Evolutionary conservation across 306 rosid genomes (phyloP), one percentile per base, ranked within the genome.

Genomic region (Cicer chorassanicum): DNA sequence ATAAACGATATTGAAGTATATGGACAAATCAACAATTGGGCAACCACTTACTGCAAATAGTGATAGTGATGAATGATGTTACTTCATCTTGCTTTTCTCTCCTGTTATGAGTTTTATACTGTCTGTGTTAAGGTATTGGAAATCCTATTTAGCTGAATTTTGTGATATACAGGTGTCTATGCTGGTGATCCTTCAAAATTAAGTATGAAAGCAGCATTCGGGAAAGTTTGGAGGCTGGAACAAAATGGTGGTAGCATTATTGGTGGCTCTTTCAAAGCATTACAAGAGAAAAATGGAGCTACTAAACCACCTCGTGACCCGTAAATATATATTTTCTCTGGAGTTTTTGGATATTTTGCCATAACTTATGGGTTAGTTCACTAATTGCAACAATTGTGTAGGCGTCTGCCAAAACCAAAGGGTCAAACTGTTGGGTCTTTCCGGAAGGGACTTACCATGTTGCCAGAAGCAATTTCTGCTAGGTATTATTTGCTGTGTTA

Each of bases 191-290:
- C 99, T 92, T 87, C 99, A 73, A 92, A 94, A 68, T 82, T 94
- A 67, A 94, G 99, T 68, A 92, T 94, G 99, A 92, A 92, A 82
- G 99, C 99, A 62, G 99, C 99, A 70, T 94, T 94, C 69, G 96
- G 99, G 18, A 94, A 88, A 85, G 97, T 94, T 63, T 94, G 99
- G 99, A 90, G 55, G 82, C 86, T 94, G 54, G 99, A 94, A 85
- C 87, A 92, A 82, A 94, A 79, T 75, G 97, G 99, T 41, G 97
- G 97, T 63, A 92, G 97, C 82, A 94, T 94, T 54, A 81, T 94
- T 67, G 99, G 97, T 72, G 97, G 99, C n/a, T 80, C 97, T 84
- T 87, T 94, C 78, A 94, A 90, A 89, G 91, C 99, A 80, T 15
- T 94, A 82, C 97, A 87, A 79, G 96, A 86, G 88, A 88, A 84